Percentiles rank a stretch among this genome's conserved stretches.
phyloP scores from a whole-genome alignment of 805 yeast genomes.

The Lachancea sp. region DNA sequence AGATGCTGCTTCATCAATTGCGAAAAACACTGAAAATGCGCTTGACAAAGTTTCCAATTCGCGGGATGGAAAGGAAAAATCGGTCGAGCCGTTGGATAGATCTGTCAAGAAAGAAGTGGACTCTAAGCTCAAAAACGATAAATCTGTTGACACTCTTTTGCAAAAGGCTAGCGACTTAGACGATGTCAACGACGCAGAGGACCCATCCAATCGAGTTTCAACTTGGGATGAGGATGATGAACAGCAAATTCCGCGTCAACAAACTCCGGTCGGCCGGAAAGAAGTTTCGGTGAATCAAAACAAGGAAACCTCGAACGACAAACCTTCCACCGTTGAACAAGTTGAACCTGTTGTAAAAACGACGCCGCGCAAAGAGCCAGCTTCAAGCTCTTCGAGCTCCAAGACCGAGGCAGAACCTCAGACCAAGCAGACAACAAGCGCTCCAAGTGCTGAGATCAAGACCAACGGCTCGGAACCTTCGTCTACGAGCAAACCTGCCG shows the following conservation, averaged over 20 bases:
- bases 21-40: neutral
- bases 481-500: slow-evolving; percentile 11
- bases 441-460: neutral
- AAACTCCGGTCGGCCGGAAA: neutral
- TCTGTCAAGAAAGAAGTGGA: slow-evolving; percentile 9
- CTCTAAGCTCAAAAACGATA: slow-evolving; percentile 21
- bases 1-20: neutral
- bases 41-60: neutral
- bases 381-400: too few relatives aligned
- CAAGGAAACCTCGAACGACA: slow-evolving; percentile 4
- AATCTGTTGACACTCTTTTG: slow-evolving; percentile 26
- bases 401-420: too few relatives aligned
- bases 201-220: slow-evolving; percentile 30
- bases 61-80: neutral
- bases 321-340: too few relatives aligned
- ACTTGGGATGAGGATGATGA: slow-evolving; percentile 32
- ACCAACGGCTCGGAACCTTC: slow-evolving; percentile 1
- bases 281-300: neutral
- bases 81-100: too few relatives aligned
- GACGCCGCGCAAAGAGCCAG: too few relatives aligned
- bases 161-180: slow-evolving; percentile 28
- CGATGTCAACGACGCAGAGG: slow-evolving; percentile 29
- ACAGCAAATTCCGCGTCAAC: neutral
- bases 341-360: too few relatives aligned
- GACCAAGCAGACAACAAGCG: neutral